Base-by-base conservation (phyloP, 305 asterid species). In the Fraxinus nigra region DNA sequence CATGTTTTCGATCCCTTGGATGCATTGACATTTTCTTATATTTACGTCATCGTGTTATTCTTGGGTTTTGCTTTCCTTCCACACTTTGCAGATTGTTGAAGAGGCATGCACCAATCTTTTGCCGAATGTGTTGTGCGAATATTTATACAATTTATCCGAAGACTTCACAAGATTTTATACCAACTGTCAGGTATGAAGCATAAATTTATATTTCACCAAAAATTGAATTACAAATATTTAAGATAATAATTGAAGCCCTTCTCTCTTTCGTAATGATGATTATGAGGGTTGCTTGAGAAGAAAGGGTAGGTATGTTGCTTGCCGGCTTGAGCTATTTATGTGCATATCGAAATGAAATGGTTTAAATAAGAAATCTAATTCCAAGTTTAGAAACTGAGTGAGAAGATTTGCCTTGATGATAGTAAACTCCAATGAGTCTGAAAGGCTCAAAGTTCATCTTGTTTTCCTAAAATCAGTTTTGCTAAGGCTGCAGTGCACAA, bases 121-220 rank as follows among this genome's bases (percentile, higher is more conserved):
- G 10, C 99, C 99, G 0, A 93, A 91, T 79, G 82, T 83, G 30
- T 74, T 93, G 85, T 96, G 99, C 83, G 98, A 96, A 86, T 96
- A 91, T 79, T 87, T 94, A 18, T 96, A 93, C 88, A 93, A 91
- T 72, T 74, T 96, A 86, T 96, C 99, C 0, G 98, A 94, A 86
- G 93, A 90, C 88, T 96, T 91, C 90, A 90, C 98, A 11, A 86
- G 86, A 86, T 96, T 96, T 80, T 94, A 93, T 70, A 90, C 97
- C 30, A 93, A 90, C 86, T 96, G 99, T 73, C 94, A 90, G 99
- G 99, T 96, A 91, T 75, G 82, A 30, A 28, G 33, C 77, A 33
- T 74, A 26, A 18, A 2, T 59, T 77, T 38, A 69, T 75, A 56
- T 65, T 65, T 48, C 77, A 20, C 38, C 28, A 16, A 9, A 7